Evolutionary conservation across 2,329 filamentous ascomycete species (phyloP).

Genomic region (Xylaria sp.): DNA sequence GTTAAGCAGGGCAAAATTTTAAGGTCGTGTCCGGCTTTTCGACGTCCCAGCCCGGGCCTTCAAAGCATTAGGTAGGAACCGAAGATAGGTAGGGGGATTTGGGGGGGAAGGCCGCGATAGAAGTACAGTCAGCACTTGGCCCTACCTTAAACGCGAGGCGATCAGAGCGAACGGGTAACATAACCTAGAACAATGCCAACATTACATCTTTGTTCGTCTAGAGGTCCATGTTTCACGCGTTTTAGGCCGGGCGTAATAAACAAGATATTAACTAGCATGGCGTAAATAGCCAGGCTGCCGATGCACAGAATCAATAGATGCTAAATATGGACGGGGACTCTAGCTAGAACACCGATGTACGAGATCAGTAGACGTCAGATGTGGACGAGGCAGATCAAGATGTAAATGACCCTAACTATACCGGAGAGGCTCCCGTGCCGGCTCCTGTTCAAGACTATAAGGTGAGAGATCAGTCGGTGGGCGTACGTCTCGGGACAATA

Average conservation of each 20-base stretch:
- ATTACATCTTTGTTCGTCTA: conserved; percentile 2
- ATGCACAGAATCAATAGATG: conserved; percentile 1
- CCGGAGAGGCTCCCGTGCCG: conserved; percentile 1
- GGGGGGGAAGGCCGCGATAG: no score
- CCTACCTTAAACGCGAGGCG: neutral
- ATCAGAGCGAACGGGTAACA: neutral
- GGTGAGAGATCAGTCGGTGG: conserved; percentile 4
- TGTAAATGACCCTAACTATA: neutral
- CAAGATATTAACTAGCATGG: neutral
- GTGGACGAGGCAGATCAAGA: conserved; percentile 6
- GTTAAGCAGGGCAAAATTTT: conserved; percentile 19
- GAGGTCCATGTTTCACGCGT: conserved; percentile 2
- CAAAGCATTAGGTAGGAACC: conserved; percentile 18
- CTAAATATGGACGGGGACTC: conserved; percentile 7
- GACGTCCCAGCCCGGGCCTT: conserved; percentile 20
- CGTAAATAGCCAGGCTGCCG: conserved; percentile 4
- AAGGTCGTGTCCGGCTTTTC: conserved; percentile 23
- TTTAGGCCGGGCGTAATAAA: neutral
- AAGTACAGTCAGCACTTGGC: neutral
- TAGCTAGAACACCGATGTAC: no score
- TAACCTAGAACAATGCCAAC: conserved; percentile 2
- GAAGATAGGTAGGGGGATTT: neutral
- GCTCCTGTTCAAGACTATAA: neutral
- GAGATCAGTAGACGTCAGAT: conserved; percentile 1
- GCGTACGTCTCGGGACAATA: neutral